Base-by-base conservation (phyloP, 805 yeast genomes). In the Tetrapisispora arboricola region DNA sequence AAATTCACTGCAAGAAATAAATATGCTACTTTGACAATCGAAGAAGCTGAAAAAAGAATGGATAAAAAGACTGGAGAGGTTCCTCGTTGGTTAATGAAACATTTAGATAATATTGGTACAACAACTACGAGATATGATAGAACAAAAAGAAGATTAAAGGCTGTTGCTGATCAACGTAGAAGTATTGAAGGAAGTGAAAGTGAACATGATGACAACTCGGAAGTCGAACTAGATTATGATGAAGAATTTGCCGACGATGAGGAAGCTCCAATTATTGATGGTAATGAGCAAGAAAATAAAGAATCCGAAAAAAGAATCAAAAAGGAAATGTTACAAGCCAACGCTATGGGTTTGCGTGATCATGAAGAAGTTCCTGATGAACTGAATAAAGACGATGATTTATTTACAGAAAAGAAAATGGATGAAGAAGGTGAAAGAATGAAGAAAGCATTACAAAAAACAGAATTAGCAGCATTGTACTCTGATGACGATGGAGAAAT, bases 231-330 rank as follows among this genome's bases (percentile, higher is more conserved):
- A 54, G 98, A 90, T 64, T 90, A 72, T 55, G 96, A 92, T 51
- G 97, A 92, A 60, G 96, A 88, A 60, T 92, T 92, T 63, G 96
- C 92, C 21, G 98, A 92, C 61, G 98, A 92, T 60, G 98, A 92
- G 65, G 98, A 90, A 60, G 97, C 97, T 1, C 98, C 98, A 22
- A 84, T 92, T 44, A 77, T 90, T 71, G 97, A 90, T 55, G 96
- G 96, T 36, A 71, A 88, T 46, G 97, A 90, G 56, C 96, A 92
- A 55, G 97, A 92, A 56, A 84, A 85, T 59, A 87, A 83, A 59
- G 83, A 86, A 47, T 83, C 87, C 39, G 96, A 92, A 61, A 75
- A 72, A 49, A 79, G 84, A 52, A 80, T 85, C 58, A 86, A 84
- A 60, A 78, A 73, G 48, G 94, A 85, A 60, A 84, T 84, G 94